Base-by-base conservation (phyloP, 805 yeast genomes). In the Geotrichum ghanense region DNA sequence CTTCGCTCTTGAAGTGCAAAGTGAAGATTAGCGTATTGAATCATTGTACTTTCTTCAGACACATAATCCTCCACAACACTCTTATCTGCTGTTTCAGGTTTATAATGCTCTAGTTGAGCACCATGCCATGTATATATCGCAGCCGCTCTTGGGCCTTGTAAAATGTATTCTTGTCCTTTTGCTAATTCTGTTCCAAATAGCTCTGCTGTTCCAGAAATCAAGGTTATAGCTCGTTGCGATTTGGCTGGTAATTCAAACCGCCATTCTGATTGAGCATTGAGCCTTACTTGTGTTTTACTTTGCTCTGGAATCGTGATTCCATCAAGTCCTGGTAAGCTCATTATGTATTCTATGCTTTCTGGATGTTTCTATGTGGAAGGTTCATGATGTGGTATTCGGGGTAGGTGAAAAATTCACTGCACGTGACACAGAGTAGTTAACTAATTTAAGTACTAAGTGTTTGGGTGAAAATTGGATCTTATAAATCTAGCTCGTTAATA, bases 161-260 rank as follows among this genome's bases (percentile, higher is more conserved):
- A 79, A 2, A 64, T 59, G 55, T 78, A 81, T 20, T 78, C 83
- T 1, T 73, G 69, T 48, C 83, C 85, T 40, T 72, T 68, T 2
- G 96, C 84, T 21, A 92, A 73, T 61, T 92, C 99, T 2, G 96
- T 86, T 21, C 98, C 99, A 63, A 83, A 86, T 7, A 88, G 75
- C 65, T 92, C 98, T 1, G 86, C 95, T 2, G 79, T 72, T 2
- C 98, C 99, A 2, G 69, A 66, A 2, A 64, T 48, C 9, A 81
- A 69, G 54, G 57, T 22, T 1, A 41, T 25, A 45, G 16, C 27
- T 24, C 22, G 40, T 17, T 19, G 20, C 14, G 20, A 4, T 26
- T 22, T 41, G 3, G 40, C 37, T 10, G 37, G 37, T 12, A 31
- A 19, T 12, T 84, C 92, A 51, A 83, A 73, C 45, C 94, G 68